Percentiles rank a stretch among this genome's conserved stretches.
These are phyloP conservation scores for Geosmithia flava DNA, from an alignment of 2,329 filamentous ascomycete species.

Conservation along the genomic window DNA sequence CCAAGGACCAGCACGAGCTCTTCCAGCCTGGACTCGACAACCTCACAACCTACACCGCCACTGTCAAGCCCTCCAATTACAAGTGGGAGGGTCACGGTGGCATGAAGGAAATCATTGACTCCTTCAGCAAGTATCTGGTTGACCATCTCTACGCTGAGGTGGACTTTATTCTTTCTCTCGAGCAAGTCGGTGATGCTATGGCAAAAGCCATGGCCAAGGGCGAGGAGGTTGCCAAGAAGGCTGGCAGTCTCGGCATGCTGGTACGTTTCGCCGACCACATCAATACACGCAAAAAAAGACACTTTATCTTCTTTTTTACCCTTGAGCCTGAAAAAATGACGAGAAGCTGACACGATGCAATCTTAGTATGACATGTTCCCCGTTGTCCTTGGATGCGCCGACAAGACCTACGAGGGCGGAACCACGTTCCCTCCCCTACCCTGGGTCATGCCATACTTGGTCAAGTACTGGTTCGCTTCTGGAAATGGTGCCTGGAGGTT, in stretches of 20 bases:
- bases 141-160: constrained; percentile 1
- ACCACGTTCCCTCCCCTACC: not conserved
- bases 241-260: not conserved
- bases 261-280: not conserved
- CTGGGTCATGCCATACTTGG: not conserved
- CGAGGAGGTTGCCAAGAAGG: not conserved
- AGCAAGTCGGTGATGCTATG: not conserved
- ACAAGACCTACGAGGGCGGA: constrained; percentile 1
- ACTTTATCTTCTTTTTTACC: not conserved
- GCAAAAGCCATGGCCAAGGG: not conserved
- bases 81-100: not conserved
- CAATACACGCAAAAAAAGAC: too few species aligned
- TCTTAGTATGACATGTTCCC: not conserved
- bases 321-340: not conserved
- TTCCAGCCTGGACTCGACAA: constrained; percentile 16
- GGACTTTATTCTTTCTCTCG: not conserved
- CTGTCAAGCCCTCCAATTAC: not conserved
- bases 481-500: constrained; percentile 1
- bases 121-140: not conserved
- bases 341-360: not conserved
- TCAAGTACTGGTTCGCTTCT: constrained; percentile 1
- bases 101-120: not conserved
- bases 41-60: not conserved
- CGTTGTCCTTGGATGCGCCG: not conserved
- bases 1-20: constrained; percentile 17